Evolutionary conservation across 78 protist species (phyloP).

Genomic region (Emiliania huxleyi): DNA sequence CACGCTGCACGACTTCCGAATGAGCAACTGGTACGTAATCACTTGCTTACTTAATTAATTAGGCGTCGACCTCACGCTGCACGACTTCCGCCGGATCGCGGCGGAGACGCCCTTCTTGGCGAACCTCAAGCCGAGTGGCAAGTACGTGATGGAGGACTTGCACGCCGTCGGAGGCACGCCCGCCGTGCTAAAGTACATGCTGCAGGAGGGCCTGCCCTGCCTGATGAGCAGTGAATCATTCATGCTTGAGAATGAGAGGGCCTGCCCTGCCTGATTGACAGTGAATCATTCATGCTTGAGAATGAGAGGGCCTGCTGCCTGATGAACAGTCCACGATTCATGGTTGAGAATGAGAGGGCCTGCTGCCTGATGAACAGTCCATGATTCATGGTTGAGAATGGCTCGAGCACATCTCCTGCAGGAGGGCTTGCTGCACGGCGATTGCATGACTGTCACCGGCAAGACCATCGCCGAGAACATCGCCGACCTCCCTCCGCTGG

Average conservation of each 20-base stretch:
- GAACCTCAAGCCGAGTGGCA: slow-evolving; percentile 65
- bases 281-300: too few relatives aligned
- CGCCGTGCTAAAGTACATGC: slow-evolving; percentile 65
- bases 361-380: too few relatives aligned
- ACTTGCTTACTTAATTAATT: too few relatives aligned
- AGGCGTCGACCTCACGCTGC: slow-evolving; percentile 57
- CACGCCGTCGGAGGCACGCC: slow-evolving; percentile 68
- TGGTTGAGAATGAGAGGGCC: too few relatives aligned
- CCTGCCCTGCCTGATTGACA: too few relatives aligned
- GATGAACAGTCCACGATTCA: too few relatives aligned
- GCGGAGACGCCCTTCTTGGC: slow-evolving; percentile 66
- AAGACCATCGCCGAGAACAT: slow-evolving; percentile 73
- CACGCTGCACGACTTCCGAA: slow-evolving; percentile 66
- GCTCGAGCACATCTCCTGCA: too few relatives aligned
- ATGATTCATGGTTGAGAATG: too few relatives aligned
- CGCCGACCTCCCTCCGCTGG: neutral
- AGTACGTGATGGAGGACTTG: slow-evolving; percentile 77
- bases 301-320: neutral
- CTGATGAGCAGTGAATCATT: neutral
- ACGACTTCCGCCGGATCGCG: slow-evolving; percentile 50
- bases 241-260: neutral
- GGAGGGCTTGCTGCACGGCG: slow-evolving; percentile 32
- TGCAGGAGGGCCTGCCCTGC: slow-evolving; percentile 36
- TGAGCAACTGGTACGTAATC: too few relatives aligned
- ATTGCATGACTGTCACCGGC: slow-evolving; percentile 69